Evolutionary conservation across 176 grass and related monocot genomes (phyloP), one percentile per base, ranked within the genome.

Genomic region (Guadua angustifolia): DNA sequence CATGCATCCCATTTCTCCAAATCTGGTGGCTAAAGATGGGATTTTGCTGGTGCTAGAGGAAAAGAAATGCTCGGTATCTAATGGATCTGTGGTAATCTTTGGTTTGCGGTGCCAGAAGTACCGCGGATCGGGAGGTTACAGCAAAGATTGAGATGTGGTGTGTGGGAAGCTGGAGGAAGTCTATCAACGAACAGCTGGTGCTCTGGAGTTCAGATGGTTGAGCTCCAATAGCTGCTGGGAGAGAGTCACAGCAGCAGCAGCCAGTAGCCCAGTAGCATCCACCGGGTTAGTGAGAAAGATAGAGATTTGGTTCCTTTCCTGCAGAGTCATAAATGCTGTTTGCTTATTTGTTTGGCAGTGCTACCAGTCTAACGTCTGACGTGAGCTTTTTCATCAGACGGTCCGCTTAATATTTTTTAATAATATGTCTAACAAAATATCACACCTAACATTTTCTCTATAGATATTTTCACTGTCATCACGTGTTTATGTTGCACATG

Each of bases 211-310:
- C 75, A 87, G 84, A 1, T 36, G 35, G 35, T 36, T 47, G 68
- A 83, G 89, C 88, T 87, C 74, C 68, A 87, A 83, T 79, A 78
- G 79, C 79, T 22, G 67, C 83, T 77, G 84, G 84, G 56, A 46
- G n/a, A n/a, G n/a, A n/a, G n/a, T n/a, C n/a, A n/a, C 61, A 39
- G 55, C 7, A 70, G 19, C 21, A 22, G 75, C 35, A 10, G 87
- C 69, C 29, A 66, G 79, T 38, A 35, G n/a, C n/a, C 24, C 49
- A 17, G 49, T 15, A 33, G 58, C 78, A 77, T 22, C 68, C 24
- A 69, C 62, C 69, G 75, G 62, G 57, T 38, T 15, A 25, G 73
- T 5, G 56, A 15, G 70, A 39, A 80, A 61, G 52, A 71, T 66
- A 71, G 53, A 53, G 63, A 45, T 70, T 77, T 74, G 75, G 70